Conservation (phyloP, 768 basidiomycete species). For the Trametes gibbosa region DNA sequence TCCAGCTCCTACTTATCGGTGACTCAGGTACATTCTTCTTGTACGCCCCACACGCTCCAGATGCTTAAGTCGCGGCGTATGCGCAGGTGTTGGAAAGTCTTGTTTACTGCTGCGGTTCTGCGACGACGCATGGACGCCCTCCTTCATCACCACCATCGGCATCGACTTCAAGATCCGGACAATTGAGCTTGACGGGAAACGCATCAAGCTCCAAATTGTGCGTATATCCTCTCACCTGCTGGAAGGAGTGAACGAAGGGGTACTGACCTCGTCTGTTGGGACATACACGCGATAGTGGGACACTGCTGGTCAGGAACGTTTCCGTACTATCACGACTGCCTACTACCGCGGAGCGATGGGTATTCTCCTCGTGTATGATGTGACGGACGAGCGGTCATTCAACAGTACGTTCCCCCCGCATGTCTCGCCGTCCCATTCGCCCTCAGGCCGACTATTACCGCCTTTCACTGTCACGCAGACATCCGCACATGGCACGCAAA, state of each 20-base stretch:
- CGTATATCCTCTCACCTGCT: conserved; percentile 29
- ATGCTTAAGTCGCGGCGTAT: conserved; percentile 4
- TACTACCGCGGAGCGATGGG: conserved; percentile 99
- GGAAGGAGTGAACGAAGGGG: neutral
- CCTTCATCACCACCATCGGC: conserved; percentile 98
- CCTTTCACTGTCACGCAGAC: conserved; percentile 65
- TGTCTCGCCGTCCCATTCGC: neutral
- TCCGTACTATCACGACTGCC: conserved; percentile 96
- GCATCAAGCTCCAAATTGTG: conserved; percentile 98
- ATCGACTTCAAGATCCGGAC: conserved; percentile 99
- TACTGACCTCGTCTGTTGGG: neutral
- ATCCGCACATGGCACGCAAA: conserved; percentile 98
- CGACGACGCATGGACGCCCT: conserved; percentile 99
- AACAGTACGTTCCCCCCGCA: conserved; percentile 64
- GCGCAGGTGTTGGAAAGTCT: conserved; percentile 90
- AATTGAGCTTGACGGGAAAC: conserved; percentile 96
- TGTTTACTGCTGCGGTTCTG: conserved; percentile 95
- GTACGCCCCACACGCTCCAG: neutral
- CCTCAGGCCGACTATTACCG: conserved; percentile 17
- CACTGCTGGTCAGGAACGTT: conserved; percentile 98
- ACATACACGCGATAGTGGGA: conserved; percentile 70
- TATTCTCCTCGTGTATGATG: conserved; percentile 97
- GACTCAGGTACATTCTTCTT: conserved; percentile 68
- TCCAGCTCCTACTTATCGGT: conserved; percentile 89
- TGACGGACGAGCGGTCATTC: conserved; percentile 92